Conservation (phyloP, 2,329 filamentous ascomycete species). For the Calycina marina region DNA sequence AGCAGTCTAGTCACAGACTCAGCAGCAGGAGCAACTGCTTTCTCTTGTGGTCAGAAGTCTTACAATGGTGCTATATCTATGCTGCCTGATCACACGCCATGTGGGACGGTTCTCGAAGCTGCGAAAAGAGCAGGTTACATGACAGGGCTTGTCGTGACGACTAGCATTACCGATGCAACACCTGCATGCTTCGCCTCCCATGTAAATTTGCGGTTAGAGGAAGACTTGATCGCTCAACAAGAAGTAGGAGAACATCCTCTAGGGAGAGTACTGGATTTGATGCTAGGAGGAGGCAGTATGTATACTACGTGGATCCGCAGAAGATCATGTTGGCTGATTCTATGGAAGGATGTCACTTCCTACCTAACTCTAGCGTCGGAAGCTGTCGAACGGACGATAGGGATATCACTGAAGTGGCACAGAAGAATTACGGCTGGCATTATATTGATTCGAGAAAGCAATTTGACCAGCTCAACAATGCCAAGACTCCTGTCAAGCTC, state of each 20-base stretch:
- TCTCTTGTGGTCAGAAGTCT: constrained; percentile 82
- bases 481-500: constrained; percentile 47
- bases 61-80: constrained; percentile 96
- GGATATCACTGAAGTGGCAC: constrained; percentile 61
- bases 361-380: constrained; percentile 66
- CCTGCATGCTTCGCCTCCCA: constrained; percentile 91
- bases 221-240: constrained; percentile 85
- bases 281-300: constrained; percentile 86
- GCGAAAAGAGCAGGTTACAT: constrained; percentile 83
- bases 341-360: constrained; percentile 87
- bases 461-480: constrained; percentile 61
- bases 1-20: constrained; percentile 86
- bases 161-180: constrained; percentile 87
- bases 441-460: constrained; percentile 59
- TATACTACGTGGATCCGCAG: too few relatives aligned
- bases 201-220: constrained; percentile 63
- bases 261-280: constrained; percentile 74
- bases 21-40: constrained; percentile 92
- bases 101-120: constrained; percentile 84
- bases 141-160: constrained; percentile 91
- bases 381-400: constrained; percentile 69
- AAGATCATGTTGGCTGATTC: too few relatives aligned
- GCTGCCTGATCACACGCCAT: constrained; percentile 70
- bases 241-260: constrained; percentile 80
- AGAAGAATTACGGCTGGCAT: constrained; percentile 61